phyloP scores from a whole-genome alignment of 1,284 basidiomycete genomes.

The Ceratobasidium sp. region DNA sequence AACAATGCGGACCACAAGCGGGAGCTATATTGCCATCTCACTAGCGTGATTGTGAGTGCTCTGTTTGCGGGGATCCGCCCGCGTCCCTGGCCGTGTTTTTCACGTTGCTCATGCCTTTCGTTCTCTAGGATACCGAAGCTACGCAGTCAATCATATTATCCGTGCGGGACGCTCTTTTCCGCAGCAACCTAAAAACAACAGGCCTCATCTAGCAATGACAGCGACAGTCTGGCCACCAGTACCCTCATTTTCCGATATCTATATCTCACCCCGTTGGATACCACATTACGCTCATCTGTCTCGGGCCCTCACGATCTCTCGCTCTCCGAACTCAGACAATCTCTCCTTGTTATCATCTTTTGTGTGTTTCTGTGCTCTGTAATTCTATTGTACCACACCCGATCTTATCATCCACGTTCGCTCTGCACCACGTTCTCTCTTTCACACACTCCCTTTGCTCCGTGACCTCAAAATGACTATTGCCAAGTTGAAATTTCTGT shows the following conservation, averaged over 20 bases:
- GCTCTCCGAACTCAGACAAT: neutral
- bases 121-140: conserved; percentile 13
- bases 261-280: conserved; percentile 15
- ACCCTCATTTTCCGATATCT: neutral
- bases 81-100: neutral
- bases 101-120: neutral
- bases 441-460: conserved; percentile 11
- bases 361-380: neutral
- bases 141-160: conserved; percentile 29
- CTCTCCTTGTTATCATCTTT: neutral
- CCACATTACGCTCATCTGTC: neutral
- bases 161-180: conserved; percentile 29
- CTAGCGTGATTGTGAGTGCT: conserved; percentile 39
- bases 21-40: conserved; percentile 41
- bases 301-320: neutral
- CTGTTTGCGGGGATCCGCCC: neutral
- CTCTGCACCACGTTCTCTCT: conserved; percentile 9
- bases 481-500: neutral
- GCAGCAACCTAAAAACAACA: conserved; percentile 13
- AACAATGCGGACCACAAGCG: conserved; percentile 41
- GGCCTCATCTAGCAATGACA: conserved; percentile 28
- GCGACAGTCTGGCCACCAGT: neutral
- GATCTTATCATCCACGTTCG: neutral
- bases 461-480: neutral
- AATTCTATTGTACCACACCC: conserved; percentile 27